phyloP scores from a whole-genome alignment of 2,329 filamentous ascomycete genomes.

The Colletotrichum magnum region DNA sequence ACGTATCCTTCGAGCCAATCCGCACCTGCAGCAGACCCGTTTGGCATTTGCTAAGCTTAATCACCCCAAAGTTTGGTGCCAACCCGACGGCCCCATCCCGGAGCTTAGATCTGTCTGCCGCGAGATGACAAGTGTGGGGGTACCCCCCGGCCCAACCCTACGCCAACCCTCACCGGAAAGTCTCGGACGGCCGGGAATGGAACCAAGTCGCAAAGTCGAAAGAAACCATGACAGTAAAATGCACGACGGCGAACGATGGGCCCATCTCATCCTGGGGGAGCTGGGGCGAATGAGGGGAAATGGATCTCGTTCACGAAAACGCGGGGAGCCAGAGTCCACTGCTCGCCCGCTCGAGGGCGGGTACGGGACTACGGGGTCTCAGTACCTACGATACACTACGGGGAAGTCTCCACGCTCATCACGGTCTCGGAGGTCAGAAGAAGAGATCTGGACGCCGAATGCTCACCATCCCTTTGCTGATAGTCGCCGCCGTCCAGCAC shows the following conservation, averaged over 20 bases:
- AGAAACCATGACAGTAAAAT: constrained; percentile 2
- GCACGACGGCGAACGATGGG: constrained; percentile 20
- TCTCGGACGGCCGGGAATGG: constrained; percentile 13
- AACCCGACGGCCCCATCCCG: constrained; percentile 35
- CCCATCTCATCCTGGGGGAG: constrained; percentile 18
- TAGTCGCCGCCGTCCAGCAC: constrained; percentile 30
- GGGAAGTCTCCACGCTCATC: constrained; percentile 4
- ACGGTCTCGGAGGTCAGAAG: constrained; percentile 37
- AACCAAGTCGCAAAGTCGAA: constrained; percentile 12
- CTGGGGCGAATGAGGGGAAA: constrained; percentile 31
- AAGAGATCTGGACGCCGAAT: constrained; percentile 30
- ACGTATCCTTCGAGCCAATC: constrained; percentile 22
- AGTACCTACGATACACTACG: too few relatives aligned
- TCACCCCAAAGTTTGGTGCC: constrained; percentile 29
- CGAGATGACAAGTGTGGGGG: constrained; percentile 40
- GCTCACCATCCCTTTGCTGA: constrained; percentile 26
- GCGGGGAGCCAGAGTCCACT: constrained; percentile 23
- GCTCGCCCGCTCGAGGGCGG: background rate
- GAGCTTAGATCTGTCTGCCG: constrained; percentile 41
- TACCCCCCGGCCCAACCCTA: constrained; percentile 21
- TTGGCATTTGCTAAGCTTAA: constrained; percentile 40
- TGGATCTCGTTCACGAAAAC: constrained; percentile 21
- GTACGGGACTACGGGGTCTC: background rate
- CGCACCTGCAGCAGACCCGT: constrained; percentile 29
- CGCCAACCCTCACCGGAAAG: constrained; percentile 18